These are phyloP conservation scores for Paracorniculantispora psalliotae DNA, from an alignment of 2,329 filamentous ascomycete species.

Conservation along the genomic window DNA sequence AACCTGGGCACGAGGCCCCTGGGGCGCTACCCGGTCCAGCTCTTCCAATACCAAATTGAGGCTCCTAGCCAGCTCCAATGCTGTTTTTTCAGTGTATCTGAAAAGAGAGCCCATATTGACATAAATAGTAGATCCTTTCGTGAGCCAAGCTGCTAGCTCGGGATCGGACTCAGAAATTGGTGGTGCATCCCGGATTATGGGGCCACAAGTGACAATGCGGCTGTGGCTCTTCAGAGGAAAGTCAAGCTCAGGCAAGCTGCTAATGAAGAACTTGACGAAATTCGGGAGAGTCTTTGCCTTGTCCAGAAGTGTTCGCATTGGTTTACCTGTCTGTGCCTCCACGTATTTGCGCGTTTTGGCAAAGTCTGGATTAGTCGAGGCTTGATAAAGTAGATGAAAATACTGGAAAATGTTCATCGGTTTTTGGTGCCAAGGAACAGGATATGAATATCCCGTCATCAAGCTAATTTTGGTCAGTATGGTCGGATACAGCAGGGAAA, in stretches of 20 bases:
- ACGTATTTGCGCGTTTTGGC: conserved; percentile 15
- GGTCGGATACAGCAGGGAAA: not conserved
- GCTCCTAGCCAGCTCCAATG: conserved; percentile 33
- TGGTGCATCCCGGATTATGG: conserved; percentile 34
- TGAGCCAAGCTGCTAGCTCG: conserved; percentile 39
- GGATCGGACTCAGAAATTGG: conserved; percentile 33
- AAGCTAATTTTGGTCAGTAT: conserved; percentile 25
- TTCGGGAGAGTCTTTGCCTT: conserved; percentile 17
- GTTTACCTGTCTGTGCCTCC: conserved; percentile 12
- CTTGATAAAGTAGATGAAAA: conserved; percentile 22
- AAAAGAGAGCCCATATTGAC: conserved; percentile 43
- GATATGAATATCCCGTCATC: conserved; percentile 40
- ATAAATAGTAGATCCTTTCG: conserved; percentile 37
- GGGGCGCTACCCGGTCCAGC: conserved; percentile 8
- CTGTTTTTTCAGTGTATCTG: conserved; percentile 27
- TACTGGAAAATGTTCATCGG: conserved; percentile 37
- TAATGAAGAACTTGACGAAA: conserved; percentile 23
- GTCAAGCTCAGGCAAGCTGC: conserved; percentile 29
- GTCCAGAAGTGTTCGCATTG: conserved; percentile 20
- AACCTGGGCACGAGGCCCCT: conserved; percentile 20
- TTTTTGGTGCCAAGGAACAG: conserved; percentile 39
- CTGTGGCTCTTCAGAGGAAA: conserved; percentile 35
- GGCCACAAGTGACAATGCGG: conserved; percentile 41
- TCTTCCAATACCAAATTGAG: conserved; percentile 31
- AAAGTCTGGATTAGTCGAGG: conserved; percentile 16